A percentile compares a stretch with the other conserved stretches of the same genome.
Evolutionary conservation across 306 rosid species (phyloP).

Genomic region (Macrotyloma uniflorum): DNA sequence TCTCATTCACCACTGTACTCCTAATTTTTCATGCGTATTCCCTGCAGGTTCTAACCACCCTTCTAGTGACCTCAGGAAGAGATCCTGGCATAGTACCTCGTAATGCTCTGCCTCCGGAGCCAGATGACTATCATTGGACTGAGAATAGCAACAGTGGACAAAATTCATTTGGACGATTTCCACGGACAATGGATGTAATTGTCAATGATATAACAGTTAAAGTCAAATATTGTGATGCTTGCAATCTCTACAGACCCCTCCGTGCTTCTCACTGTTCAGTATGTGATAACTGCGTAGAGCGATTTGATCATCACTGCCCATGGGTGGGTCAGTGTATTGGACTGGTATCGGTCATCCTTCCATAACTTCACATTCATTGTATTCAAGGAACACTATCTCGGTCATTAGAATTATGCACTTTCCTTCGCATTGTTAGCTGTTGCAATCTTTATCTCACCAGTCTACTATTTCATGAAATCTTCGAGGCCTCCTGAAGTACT

Average conservation of each 20-base stretch:
- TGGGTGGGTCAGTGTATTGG: conserved; percentile 95
- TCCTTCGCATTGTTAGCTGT: background rate
- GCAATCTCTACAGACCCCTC: conserved; percentile 80
- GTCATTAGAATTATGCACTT: background rate
- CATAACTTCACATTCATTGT: background rate
- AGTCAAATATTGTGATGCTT: conserved; percentile 75
- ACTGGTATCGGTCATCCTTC: conserved; percentile 53
- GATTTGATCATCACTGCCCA: conserved; percentile 94
- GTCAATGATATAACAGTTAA: conserved; percentile 59
- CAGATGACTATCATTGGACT: conserved; percentile 44
- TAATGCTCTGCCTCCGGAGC: conserved; percentile 62
- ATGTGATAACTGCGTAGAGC: conserved; percentile 80
- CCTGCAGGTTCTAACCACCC: conserved; percentile 63
- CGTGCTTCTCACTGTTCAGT: conserved; percentile 83
- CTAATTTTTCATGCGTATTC: conserved; percentile 29
- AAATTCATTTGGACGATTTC: conserved; percentile 43
- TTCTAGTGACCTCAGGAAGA: conserved; percentile 76
- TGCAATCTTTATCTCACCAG: background rate
- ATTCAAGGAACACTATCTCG: conserved; percentile 1
- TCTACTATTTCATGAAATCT: background rate
- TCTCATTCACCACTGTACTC: conserved; percentile 30
- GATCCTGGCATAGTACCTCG: conserved; percentile 89
- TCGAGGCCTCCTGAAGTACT: background rate
- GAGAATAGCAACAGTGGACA: conserved; percentile 46
- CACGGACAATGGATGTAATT: conserved; percentile 61